phyloP scores from a whole-genome alignment of 2,329 filamentous ascomycete species.

The Colletotrichum neosansevieriae region DNA sequence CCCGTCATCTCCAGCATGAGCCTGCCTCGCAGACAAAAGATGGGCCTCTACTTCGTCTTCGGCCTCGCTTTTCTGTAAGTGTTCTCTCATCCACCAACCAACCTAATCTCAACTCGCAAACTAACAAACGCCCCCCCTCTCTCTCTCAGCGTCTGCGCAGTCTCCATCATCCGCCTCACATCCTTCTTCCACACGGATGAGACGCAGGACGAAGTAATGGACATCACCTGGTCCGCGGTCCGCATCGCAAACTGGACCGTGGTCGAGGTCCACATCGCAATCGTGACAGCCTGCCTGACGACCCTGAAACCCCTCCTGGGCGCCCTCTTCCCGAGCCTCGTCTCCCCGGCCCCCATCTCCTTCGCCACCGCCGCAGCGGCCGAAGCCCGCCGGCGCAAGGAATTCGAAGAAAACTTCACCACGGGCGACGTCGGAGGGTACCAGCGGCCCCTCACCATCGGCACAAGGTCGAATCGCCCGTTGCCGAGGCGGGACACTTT shows the following conservation, averaged over 20 bases:
- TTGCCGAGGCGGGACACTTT: constrained; percentile 19
- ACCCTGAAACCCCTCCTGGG: constrained; percentile 54
- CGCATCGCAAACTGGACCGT: constrained; percentile 51
- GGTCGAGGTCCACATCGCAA: constrained; percentile 52
- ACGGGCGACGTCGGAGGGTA: constrained; percentile 20
- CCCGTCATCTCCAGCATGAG: constrained; percentile 57
- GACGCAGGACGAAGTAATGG: constrained; percentile 32
- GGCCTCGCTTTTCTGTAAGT: constrained; percentile 54
- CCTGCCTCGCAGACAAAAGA: constrained; percentile 57
- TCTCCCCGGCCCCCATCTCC: background rate
- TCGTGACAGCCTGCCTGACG: constrained; percentile 52
- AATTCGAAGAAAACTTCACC: constrained; percentile 38
- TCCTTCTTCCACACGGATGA: constrained; percentile 43
- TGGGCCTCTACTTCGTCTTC: constrained; percentile 52
- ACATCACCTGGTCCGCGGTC: constrained; percentile 47
- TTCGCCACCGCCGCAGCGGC: background rate
- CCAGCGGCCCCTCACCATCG: constrained; percentile 42
- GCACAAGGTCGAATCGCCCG: constrained; percentile 36
- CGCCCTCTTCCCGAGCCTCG: constrained; percentile 47
- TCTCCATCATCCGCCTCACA: constrained; percentile 50
- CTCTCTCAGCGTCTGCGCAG: constrained; percentile 49
- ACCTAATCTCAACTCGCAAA: constrained; percentile 9
- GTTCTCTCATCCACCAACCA: constrained; percentile 26
- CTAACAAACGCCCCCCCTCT: background rate
- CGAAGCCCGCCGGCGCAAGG: constrained; percentile 17